Base-by-base conservation (phyloP, 768 basidiomycete species). In the Podaxis carcinomalis region DNA sequence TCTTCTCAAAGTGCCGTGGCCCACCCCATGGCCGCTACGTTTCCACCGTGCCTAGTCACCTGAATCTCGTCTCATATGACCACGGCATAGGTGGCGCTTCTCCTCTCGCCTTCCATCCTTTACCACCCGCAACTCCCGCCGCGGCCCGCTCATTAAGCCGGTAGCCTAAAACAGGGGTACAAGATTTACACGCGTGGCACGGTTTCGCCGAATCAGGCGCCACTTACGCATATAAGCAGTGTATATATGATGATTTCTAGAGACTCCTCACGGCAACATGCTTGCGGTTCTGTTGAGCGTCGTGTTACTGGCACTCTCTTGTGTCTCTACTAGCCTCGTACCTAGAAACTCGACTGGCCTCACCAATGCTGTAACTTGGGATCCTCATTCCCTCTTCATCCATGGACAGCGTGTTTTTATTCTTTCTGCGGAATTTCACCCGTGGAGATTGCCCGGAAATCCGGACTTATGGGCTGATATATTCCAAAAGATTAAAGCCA, bases 381-480 rank as follows among this genome's bases (percentile, higher is more conserved):
- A 88, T 67, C 69, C 79, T 50, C 78, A 83, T 59, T 86, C 84
- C 1, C 73, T 87, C 5, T 85, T 76, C 67, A 81, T 88, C 50
- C 73, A 80, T 0, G 84, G 83, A 5, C 82, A 85, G 63, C 76
- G 84, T 5, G 65, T 80, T 23, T 86, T 85, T 70, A 76, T 86
- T 47, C 78, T 84, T 40, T 82, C 82, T 9, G 87, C 85, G 27
- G 86, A 88, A 68, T 74, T 85, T 57, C 85, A 88, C 66, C 80
- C 86, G 14, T 87, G 83, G 79, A 75, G 86, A 63, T 64, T 81
- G 0, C 80, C 80, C 3, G 80, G 79, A 0, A 77, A 79, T 57
- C 82, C 82, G 2, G 73, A 78, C 54, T 69, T 84, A 21, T 85
- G 83, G 83, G 71, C 73, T 13, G 87, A 88, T 65, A 71, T 88